Evolutionary conservation across 768 basidiomycete species (phyloP), one percentile per base, ranked within the genome.

Genomic region (Calocybe gangraenosa): DNA sequence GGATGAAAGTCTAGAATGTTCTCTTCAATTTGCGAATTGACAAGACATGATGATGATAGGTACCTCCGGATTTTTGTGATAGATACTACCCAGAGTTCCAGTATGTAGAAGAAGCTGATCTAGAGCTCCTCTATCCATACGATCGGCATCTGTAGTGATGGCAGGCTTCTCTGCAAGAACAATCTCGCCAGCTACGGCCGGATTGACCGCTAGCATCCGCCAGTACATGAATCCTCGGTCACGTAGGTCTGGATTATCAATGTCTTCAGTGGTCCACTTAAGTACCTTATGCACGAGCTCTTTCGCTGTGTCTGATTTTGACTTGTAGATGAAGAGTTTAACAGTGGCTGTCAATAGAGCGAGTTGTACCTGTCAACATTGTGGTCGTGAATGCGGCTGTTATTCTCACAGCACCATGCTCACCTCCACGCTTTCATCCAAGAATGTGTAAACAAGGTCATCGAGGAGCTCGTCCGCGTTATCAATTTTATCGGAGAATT

Each of bases 181-280:
- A 51, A 98, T 87, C 52, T 92, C 87, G 31, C 84, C 79, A 6
- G 96, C 94, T 0, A 85, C 84, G 7, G 83, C 69, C 1, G 94
- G 92, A 60, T 96, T 92, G 57, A 92, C 85, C 7, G 95, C 94
- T 36, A 98, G 77, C 68, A 99, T 76, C 31, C 96, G 83, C 96
- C 96, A 99, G 67, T 98, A 99, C 88, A 99, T 98, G 71, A 94
- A 98, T 2, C 96, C 96, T 50, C 96, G 75, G 65, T 99, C 96
- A 25, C 96, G 79, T 17, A 99, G 73, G 70, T 99, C 96, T 7
- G 96, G 96, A 60, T 99, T 99, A 63, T 99, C 96, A 44, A 96
- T 83, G 54, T 96, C 90, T 62, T 99, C 95, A 6, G 96, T 99
- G 10, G 92, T 85, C 85, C 91, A 92, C 61, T 98, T 97, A 35